A percentile compares a stretch with the other conserved stretches of the same genome.
Evolutionary conservation across 768 basidiomycete species (phyloP).

Genomic region (Clavulina sp.): DNA sequence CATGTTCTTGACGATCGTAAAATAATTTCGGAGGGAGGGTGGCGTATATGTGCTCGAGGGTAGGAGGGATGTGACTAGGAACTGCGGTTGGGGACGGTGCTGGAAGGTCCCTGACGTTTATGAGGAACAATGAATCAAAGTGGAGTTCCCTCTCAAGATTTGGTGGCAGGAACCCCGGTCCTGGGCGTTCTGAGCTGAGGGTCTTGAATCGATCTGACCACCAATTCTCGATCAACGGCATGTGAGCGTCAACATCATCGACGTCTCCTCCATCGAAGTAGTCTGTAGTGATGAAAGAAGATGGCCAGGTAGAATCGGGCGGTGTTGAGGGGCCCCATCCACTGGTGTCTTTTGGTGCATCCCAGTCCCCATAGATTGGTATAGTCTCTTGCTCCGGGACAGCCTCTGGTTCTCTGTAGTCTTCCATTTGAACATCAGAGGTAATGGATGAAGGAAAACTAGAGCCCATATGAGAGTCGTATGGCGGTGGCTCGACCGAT

Average conservation of each 20-base stretch:
- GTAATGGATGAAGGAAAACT: background rate
- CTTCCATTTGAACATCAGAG: background rate
- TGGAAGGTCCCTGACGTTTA: background rate
- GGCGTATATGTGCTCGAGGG: background rate
- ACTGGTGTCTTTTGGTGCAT: background rate
- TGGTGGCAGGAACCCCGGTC: background rate
- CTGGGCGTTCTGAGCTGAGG: background rate
- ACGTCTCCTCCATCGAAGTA: too few species aligned
- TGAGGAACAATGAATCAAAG: background rate
- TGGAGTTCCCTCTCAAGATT: background rate
- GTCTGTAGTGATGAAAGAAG: too few species aligned
- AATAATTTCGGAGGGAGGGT: background rate
- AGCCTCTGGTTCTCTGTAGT: background rate
- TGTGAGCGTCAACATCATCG: too few species aligned
- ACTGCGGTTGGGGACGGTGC: background rate
- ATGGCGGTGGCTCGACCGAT: background rate
- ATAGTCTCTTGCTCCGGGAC: background rate
- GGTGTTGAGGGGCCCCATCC: too few species aligned
- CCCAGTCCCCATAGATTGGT: background rate
- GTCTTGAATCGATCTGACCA: background rate
- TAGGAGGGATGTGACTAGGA: background rate
- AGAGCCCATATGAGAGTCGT: background rate
- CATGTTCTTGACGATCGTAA: background rate
- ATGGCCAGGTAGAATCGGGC: too few species aligned
- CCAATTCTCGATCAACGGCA: too few species aligned